Base-by-base conservation (phyloP, 495 filamentous ascomycete species). In the Podospora fimiseda region DNA sequence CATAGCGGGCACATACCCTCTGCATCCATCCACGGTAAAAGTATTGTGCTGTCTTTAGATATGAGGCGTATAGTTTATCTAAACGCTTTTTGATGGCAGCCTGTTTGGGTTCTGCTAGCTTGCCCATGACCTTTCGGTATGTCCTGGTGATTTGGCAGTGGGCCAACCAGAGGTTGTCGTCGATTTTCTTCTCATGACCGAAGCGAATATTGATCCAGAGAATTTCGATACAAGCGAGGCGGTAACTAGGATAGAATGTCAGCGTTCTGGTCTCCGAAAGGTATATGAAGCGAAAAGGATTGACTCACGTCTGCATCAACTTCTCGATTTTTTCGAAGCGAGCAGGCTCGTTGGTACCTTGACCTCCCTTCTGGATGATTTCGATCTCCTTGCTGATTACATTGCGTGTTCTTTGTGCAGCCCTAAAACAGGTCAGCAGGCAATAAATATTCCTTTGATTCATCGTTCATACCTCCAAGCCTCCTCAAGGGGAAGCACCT, bases 1-100 rank as follows among this genome's bases (percentile, higher is more conserved):
- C 27, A 33, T 80, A 95, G 52, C 83, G 80, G 9, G 80, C 84
- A 43, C 85, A 83, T 33, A 96, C 67, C 46, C 83, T 79, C 69
- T 91, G 85, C 51, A 98, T 84, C 56, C 87, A 92, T 43, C 82
- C 83, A 47, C 83, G 79, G 70, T 97, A 98, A 67, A 95, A 96
- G 43, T 81, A 80, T 60, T 92, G 86, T 51, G 87, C 84, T 3
- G 81, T 84, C 68, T 91, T 95, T 60, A 97, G 82, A 64, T 92
- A 97, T 50, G 79, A 78, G 30, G 83, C 68, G 65, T 92, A 98
- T 52, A 81, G 77, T 69, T 86, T 89, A 60, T 86, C 82, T 9
- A 88, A 69, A 64, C 92, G 95, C 21, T 91, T 82, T 56, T 77
- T 76, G 61, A 90, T 83, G 2, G 94, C 89, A 21, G 82, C 80